These are phyloP conservation scores for Talaromyces marneffei DNA, from an alignment of 2,329 filamentous ascomycete genomes.

Conservation along the genomic window DNA sequence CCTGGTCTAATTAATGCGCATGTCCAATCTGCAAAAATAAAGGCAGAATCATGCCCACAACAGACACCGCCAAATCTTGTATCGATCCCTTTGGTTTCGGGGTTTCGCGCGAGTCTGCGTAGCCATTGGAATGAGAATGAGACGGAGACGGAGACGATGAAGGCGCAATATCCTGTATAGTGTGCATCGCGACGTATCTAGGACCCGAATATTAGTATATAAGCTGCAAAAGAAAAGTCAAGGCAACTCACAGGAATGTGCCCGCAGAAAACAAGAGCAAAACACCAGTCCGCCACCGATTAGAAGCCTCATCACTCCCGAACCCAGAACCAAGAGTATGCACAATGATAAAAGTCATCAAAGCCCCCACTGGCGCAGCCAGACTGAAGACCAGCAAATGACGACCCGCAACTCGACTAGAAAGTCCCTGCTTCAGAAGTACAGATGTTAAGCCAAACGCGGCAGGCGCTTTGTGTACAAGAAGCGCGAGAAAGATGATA, in stretches of 20 bases:
- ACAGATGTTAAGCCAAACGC: constrained; percentile 92
- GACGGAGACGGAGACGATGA: constrained; percentile 25
- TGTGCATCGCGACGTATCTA: constrained; percentile 97
- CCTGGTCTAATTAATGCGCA: constrained; percentile 33
- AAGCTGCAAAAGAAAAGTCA: not conserved
- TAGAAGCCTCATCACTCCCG: constrained; percentile 50
- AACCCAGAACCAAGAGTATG: constrained; percentile 58
- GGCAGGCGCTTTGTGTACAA: constrained; percentile 95
- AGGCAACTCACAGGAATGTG: constrained; percentile 76
- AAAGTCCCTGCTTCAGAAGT: constrained; percentile 81
- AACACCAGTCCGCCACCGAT: constrained; percentile 87
- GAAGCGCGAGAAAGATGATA: constrained; percentile 91
- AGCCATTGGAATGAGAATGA: constrained; percentile 37
- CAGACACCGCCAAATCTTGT: constrained; percentile 41
- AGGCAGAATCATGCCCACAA: constrained; percentile 45
- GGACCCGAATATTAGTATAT: constrained; percentile 14
- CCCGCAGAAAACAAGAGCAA: constrained; percentile 90
- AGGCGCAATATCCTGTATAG: constrained; percentile 71
- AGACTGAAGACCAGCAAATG: constrained; percentile 89
- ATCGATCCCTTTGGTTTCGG: constrained; percentile 36
- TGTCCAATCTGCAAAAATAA: constrained; percentile 45
- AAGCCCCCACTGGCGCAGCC: constrained; percentile 78
- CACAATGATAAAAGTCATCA: constrained; percentile 76
- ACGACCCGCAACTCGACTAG: constrained; percentile 74
- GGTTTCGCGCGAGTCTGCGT: constrained; percentile 35